Base-by-base conservation (phyloP, 495 filamentous ascomycete species). In the Penicillium macrosclerotiorum region DNA sequence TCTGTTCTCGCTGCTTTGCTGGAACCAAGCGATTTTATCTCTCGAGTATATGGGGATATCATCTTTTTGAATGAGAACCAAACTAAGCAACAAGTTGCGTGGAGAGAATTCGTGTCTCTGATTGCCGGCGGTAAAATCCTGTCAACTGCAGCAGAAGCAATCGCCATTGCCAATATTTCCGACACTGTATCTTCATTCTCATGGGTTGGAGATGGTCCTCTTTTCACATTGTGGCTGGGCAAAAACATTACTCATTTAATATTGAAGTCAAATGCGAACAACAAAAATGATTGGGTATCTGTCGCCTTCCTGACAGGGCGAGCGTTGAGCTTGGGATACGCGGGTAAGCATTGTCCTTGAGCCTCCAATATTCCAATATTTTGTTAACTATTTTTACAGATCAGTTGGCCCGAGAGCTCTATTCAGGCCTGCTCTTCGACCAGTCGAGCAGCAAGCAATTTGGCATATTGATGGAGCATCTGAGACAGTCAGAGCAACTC, bases 191-290 rank as follows among this genome's bases (percentile, higher is more conserved):
- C 45, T 31, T 62, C 39, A 26, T 50, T 47, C 25, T 69, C 49
- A 1, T 96, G 90, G 92, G 54, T 89, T 19, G 78, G 83, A 5
- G 76, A 84, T 59, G 81, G 83, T 0, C 65, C 63, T 32, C 51
- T 74, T 8, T 97, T 86, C 69, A 71, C 77, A 7, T 53, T 64
- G 4, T 97, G 94, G 93, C 63, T 96, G 9, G 90, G 85, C n/a
- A 44, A 31, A n/a, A 88, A 83, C 53, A 72, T 91, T 30, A 72
- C 73, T 11, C 43, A 67, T 16, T 77, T 84, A 67, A 63, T 69
- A 19, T 62, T 62, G 29, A 62, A 72, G 11, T 46, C 63, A 16
- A 42, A 47, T 3, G 31, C 47, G 3, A 53, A 69, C 18, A 64
- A 79, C 20, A 71, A 75, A 23, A 62, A 64, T 17, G 62, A 48